Percentiles rank a stretch among this genome's conserved stretches.
phyloP scores from a whole-genome alignment of 306 rosid genomes.

The Senna tora region DNA sequence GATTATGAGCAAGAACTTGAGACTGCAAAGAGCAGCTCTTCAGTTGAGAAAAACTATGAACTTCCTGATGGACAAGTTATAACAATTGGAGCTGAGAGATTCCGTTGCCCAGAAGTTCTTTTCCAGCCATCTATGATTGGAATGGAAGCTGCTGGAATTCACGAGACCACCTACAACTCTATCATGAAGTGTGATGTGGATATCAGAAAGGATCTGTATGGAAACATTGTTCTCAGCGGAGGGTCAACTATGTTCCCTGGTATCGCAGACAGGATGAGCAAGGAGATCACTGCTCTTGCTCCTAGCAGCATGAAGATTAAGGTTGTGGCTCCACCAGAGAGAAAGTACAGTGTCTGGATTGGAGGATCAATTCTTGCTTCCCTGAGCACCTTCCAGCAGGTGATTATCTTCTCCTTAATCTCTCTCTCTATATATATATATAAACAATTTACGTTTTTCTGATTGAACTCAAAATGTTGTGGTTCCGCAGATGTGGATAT shows the following conservation, averaged over 20 bases:
- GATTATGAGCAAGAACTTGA: slow-evolving; percentile 85
- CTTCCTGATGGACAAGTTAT: slow-evolving; percentile 82
- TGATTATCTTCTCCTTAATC: slow-evolving; percentile 8
- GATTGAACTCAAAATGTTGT: slow-evolving; percentile 11
- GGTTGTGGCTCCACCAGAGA: slow-evolving; percentile 90
- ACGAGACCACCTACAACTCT: slow-evolving; percentile 86
- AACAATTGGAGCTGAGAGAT: slow-evolving; percentile 87
- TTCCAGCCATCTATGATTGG: slow-evolving; percentile 89
- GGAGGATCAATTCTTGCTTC: slow-evolving; percentile 92
- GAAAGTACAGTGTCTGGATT: slow-evolving; percentile 90
- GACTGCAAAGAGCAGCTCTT: slow-evolving; percentile 81
- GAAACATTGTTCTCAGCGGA: slow-evolving; percentile 84
- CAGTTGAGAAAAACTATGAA: slow-evolving; percentile 81
- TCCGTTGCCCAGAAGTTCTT: slow-evolving; percentile 86
- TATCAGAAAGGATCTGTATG: slow-evolving; percentile 82
- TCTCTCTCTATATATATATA: too few species aligned
- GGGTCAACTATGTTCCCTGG: slow-evolving; percentile 94
- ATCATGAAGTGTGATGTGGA: slow-evolving; percentile 88
- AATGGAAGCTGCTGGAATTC: slow-evolving; percentile 90
- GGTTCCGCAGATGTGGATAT: slow-evolving; percentile 74
- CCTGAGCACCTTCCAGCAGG: slow-evolving; percentile 94
- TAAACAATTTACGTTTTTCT: not conserved
- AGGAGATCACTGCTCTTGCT: slow-evolving; percentile 85
- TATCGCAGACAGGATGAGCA: slow-evolving; percentile 87
- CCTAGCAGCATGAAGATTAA: slow-evolving; percentile 91